Evolutionary conservation across 345 rosid genomes (phyloP).

Genomic region (Corchorus olitorius): DNA sequence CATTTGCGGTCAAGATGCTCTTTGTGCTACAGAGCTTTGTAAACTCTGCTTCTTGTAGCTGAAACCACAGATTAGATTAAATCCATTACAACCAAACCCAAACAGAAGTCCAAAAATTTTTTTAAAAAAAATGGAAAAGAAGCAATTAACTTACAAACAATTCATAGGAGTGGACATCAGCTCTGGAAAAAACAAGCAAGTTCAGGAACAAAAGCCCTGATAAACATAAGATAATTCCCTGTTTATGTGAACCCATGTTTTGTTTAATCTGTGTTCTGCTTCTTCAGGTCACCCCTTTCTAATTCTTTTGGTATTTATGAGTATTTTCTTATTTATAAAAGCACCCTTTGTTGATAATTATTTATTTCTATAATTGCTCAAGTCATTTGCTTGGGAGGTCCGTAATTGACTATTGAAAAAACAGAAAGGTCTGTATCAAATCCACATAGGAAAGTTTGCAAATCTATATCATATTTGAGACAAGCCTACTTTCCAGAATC

Average conservation of each 20-base stretch:
- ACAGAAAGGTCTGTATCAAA: neutral
- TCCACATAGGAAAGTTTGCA: too few relatives aligned
- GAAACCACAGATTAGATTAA: neutral
- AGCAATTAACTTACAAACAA: neutral
- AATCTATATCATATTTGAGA: too few relatives aligned
- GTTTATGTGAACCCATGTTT: conserved; percentile 2
- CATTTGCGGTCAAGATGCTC: conserved; percentile 47
- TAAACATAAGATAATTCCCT: neutral
- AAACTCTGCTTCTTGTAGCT: conserved; percentile 20
- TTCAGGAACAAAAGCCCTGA: conserved; percentile 7
- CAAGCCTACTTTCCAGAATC: neutral
- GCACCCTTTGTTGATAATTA: neutral
- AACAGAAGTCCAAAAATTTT: neutral
- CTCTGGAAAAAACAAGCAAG: neutral
- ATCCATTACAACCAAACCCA: neutral
- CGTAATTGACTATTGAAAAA: neutral
- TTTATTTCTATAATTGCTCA: neutral
- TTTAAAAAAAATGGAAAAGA: neutral
- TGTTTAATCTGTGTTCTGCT: neutral
- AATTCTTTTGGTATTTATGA: neutral
- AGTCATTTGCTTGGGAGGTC: neutral
- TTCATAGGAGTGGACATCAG: conserved; percentile 1
- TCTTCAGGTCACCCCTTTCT: neutral
- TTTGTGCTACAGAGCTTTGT: conserved; percentile 46
- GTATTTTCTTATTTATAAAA: conserved; percentile 9